Percentiles rank a stretch among this genome's conserved stretches.
These are phyloP conservation scores for Erodium trifolium DNA, from an alignment of 441 rosid species.

Conservation along the genomic window DNA sequence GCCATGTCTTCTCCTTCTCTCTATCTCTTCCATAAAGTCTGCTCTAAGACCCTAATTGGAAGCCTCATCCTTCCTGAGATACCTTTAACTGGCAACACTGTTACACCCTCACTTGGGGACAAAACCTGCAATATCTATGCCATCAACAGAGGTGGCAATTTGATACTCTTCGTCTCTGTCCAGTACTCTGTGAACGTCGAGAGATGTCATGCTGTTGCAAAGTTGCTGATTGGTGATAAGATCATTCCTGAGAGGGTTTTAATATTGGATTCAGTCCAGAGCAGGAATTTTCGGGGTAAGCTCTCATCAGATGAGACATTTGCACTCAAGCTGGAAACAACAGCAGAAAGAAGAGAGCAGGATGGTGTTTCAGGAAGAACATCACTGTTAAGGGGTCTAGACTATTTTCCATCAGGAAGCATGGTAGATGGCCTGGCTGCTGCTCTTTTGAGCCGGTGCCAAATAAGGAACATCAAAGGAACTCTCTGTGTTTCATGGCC, in stretches of 20 bases:
- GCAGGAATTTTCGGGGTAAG: constrained; percentile 8
- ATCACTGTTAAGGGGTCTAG: neutral
- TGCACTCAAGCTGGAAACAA: constrained; percentile 43
- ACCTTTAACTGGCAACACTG: constrained; percentile 53
- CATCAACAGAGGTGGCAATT: constrained; percentile 28
- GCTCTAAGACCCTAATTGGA: constrained; percentile 60
- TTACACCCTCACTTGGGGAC: constrained; percentile 58
- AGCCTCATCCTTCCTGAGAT: constrained; percentile 73
- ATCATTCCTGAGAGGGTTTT: neutral
- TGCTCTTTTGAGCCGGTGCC: constrained; percentile 66
- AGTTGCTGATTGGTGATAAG: constrained; percentile 53
- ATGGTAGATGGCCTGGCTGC: constrained; percentile 78
- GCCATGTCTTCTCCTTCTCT: constrained; percentile 66
- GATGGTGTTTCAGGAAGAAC: neutral
- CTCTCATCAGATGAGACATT: constrained; percentile 67
- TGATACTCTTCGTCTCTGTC: constrained; percentile 44
- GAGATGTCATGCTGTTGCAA: constrained; percentile 60
- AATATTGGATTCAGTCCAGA: neutral
- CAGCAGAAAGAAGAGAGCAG: too few species aligned
- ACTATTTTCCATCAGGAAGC: constrained; percentile 62
- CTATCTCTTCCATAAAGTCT: constrained; percentile 40
- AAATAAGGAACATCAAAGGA: constrained; percentile 64
- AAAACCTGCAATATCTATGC: constrained; percentile 77
- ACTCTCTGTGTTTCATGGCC: constrained; percentile 76
- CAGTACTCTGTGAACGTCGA: constrained; percentile 65